These are phyloP conservation scores for Aspergillus sp. DNA, from an alignment of 2,329 filamentous ascomycete genomes.

Conservation along the genomic window DNA sequence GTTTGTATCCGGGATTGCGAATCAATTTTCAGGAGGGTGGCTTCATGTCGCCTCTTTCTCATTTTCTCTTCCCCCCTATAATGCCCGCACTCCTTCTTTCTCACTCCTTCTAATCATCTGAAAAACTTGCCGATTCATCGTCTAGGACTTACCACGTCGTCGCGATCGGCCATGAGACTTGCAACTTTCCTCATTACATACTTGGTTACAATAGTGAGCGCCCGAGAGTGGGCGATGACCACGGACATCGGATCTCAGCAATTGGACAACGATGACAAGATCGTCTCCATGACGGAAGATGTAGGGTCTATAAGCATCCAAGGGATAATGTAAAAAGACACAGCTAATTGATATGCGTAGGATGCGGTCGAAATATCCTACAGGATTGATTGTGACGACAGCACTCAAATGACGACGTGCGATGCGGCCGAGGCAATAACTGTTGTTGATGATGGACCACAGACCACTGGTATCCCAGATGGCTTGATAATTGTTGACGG, in stretches of 20 bases:
- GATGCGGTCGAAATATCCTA: background rate
- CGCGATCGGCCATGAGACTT: background rate
- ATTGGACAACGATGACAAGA: background rate
- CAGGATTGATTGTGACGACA: background rate
- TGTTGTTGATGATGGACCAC: background rate
- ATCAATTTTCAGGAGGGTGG: background rate
- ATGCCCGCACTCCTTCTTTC: background rate
- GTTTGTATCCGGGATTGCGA: background rate
- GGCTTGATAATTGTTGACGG: background rate
- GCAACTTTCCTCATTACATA: background rate
- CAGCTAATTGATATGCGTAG: too few species aligned
- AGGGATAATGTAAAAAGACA: background rate
- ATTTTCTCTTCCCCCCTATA: background rate
- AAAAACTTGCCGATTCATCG: background rate
- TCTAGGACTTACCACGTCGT: background rate
- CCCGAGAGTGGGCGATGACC: background rate
- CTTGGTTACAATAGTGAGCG: background rate
- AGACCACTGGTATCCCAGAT: background rate
- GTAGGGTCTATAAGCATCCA: background rate
- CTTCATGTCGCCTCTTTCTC: background rate
- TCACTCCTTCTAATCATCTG: background rate
- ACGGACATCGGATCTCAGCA: background rate
- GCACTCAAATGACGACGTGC: background rate
- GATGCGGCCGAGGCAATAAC: background rate
- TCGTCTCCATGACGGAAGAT: background rate